phyloP scores from a whole-genome alignment of 192 early-diverging fungal genomes.

The Gonapodya prolifera region DNA sequence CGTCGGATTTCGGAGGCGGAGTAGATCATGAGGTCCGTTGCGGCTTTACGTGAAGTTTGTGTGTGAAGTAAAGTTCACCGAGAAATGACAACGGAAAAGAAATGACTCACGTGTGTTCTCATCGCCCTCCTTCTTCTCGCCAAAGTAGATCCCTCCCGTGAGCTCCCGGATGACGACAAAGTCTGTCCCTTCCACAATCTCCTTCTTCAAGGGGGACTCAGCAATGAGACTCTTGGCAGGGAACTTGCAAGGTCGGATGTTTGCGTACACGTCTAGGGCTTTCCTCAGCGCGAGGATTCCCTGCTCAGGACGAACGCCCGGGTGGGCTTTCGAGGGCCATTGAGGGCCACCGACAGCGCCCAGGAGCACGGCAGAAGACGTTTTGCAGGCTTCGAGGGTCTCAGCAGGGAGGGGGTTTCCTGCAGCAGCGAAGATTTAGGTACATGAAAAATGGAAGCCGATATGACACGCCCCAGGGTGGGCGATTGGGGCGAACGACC shows the following conservation, averaged over 20 bases:
- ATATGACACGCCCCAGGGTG: too few species aligned
- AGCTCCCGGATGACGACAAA: conserved; percentile 91
- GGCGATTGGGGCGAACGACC: too few species aligned
- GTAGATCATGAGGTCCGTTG: conserved; percentile 92
- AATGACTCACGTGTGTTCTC: conserved; percentile 8
- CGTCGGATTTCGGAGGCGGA: conserved; percentile 80
- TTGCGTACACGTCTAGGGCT: conserved; percentile 85
- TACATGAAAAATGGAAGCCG: too few species aligned
- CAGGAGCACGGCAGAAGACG: conserved; percentile 81
- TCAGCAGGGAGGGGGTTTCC: conserved; percentile 63
- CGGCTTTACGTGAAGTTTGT: too few species aligned
- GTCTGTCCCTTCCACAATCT: conserved; percentile 77
- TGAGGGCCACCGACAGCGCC: conserved; percentile 98
- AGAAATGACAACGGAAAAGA: conserved; percentile 4
- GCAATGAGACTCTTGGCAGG: conserved; percentile 66
- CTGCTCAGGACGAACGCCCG: conserved; percentile 77
- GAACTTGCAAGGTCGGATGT: conserved; percentile 94
- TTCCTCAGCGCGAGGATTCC: conserved; percentile 88
- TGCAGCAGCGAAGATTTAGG: too few species aligned
- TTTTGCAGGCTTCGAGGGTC: conserved; percentile 68
- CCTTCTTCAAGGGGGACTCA: conserved; percentile 82
- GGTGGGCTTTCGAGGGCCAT: conserved; percentile 64
- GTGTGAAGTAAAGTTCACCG: too few species aligned
- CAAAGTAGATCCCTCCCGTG: conserved; percentile 97
- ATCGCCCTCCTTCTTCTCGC: conserved; percentile 73